Evolutionary conservation across 768 basidiomycete genomes (phyloP).

Genomic region (Megacollybia marginata): DNA sequence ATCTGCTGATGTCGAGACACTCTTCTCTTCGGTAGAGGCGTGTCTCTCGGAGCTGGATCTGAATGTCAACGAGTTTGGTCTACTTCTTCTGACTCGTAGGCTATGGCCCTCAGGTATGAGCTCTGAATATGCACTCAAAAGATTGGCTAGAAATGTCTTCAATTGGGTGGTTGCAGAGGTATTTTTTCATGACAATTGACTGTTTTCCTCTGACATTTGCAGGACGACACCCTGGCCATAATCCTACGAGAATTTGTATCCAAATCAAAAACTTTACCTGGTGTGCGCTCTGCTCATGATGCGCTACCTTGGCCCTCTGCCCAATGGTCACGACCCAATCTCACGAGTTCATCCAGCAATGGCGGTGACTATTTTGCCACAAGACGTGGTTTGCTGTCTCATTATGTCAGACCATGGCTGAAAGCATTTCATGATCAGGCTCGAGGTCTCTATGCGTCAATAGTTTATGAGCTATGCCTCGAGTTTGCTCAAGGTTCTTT

Average conservation of each 20-base stretch:
- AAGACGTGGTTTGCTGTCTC: conserved; percentile 42
- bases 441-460: conserved; percentile 38
- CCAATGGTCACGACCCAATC: conserved; percentile 25
- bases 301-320: conserved; percentile 48
- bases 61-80: conserved; percentile 65
- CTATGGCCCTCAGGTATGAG: conserved; percentile 72
- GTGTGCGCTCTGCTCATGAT: conserved; percentile 43
- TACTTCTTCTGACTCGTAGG: conserved; percentile 58
- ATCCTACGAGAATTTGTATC: conserved; percentile 66
- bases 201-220: conserved; percentile 1
- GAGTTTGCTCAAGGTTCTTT: conserved; percentile 33
- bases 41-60: conserved; percentile 67
- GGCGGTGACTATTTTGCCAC: conserved; percentile 67
- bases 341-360: conserved; percentile 39
- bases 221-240: conserved; percentile 63
- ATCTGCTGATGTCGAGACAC: conserved; percentile 63
- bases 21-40: conserved; percentile 65
- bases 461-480: conserved; percentile 46
- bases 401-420: conserved; percentile 64
- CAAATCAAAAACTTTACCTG: conserved; percentile 50
- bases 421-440: conserved; percentile 61
- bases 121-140: conserved; percentile 61
- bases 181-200: conserved; percentile 4
- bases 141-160: conserved; percentile 51
- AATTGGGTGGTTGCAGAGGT: conserved; percentile 75